phyloP scores from a whole-genome alignment of 176 grass and related monocot genomes.

The Tillandsia fasciculata region DNA sequence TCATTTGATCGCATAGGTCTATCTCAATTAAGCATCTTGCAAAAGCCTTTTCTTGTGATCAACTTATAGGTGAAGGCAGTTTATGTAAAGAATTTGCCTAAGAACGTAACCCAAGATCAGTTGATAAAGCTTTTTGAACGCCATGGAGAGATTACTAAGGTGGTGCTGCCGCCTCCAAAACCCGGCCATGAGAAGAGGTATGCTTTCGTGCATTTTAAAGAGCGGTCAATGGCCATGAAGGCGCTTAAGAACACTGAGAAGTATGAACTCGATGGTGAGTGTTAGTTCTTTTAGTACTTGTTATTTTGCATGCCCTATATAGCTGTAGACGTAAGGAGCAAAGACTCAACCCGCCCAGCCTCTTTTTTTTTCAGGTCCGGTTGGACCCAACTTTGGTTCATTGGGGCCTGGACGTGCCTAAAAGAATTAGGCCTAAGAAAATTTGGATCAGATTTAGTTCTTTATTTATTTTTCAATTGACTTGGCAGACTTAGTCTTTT shows the following conservation, averaged over 20 bases:
- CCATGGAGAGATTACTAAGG: conserved; percentile 74
- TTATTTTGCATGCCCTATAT: background rate
- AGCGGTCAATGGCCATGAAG: conserved; percentile 61
- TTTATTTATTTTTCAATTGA: too few relatives aligned
- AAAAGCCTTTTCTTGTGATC: background rate
- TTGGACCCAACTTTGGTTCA: too few relatives aligned
- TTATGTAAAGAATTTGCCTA: conserved; percentile 93
- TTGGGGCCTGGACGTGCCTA: too few relatives aligned
- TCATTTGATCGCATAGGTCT: background rate
- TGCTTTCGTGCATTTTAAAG: conserved; percentile 93
- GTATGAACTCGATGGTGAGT: conserved; percentile 77
- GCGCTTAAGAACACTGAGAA: conserved; percentile 58
- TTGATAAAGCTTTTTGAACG: conserved; percentile 63
- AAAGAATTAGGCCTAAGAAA: too few relatives aligned
- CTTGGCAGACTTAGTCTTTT: too few relatives aligned
- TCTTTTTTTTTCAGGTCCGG: too few relatives aligned
- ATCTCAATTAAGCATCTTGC: background rate
- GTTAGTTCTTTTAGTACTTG: background rate
- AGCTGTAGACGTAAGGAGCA: too few relatives aligned
- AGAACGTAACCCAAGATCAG: conserved; percentile 60
- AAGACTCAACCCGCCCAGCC: too few relatives aligned
- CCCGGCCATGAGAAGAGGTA: conserved; percentile 75
- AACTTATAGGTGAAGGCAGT: conserved; percentile 56
- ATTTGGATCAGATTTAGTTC: too few relatives aligned
- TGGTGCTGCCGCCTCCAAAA: conserved; percentile 74